Evolutionary conservation across 2,329 filamentous ascomycete species (phyloP).

Genomic region (Fonsecaea nubica): DNA sequence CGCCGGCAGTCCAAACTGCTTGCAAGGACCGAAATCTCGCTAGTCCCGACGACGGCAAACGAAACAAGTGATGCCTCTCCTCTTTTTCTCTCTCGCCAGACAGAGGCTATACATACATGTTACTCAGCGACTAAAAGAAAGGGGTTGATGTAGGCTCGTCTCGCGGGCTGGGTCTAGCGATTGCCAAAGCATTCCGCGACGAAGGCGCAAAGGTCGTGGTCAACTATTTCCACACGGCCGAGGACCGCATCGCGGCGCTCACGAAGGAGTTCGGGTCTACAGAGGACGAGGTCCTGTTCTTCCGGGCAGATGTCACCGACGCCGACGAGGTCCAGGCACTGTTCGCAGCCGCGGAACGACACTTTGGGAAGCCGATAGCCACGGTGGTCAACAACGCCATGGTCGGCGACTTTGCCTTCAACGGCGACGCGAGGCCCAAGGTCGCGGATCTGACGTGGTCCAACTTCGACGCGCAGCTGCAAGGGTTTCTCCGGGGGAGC

Average conservation of each 20-base stretch:
- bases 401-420: slow-evolving; percentile 36
- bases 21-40: neutral
- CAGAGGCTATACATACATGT: neutral
- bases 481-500: slow-evolving; percentile 31
- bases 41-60: too few relatives aligned
- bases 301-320: slow-evolving; percentile 34
- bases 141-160: slow-evolving; percentile 26
- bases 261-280: slow-evolving; percentile 21
- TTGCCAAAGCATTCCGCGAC: slow-evolving; percentile 28
- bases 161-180: slow-evolving; percentile 32
- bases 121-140: neutral
- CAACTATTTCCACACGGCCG: slow-evolving; percentile 30
- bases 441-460: slow-evolving; percentile 33
- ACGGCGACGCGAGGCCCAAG: slow-evolving; percentile 34
- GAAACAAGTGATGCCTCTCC: neutral
- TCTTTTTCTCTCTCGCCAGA: neutral
- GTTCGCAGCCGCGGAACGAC: slow-evolving; percentile 25
- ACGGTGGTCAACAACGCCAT: slow-evolving; percentile 39
- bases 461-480: slow-evolving; percentile 32
- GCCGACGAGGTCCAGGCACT: slow-evolving; percentile 25
- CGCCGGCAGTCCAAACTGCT: neutral
- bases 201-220: slow-evolving; percentile 32
- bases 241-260: slow-evolving; percentile 10
- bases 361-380: slow-evolving; percentile 31
- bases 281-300: slow-evolving; percentile 15